Evolutionary conservation across 768 basidiomycete species (phyloP), one percentile per base, ranked within the genome.

Genomic region (Kockovaella imperatae): DNA sequence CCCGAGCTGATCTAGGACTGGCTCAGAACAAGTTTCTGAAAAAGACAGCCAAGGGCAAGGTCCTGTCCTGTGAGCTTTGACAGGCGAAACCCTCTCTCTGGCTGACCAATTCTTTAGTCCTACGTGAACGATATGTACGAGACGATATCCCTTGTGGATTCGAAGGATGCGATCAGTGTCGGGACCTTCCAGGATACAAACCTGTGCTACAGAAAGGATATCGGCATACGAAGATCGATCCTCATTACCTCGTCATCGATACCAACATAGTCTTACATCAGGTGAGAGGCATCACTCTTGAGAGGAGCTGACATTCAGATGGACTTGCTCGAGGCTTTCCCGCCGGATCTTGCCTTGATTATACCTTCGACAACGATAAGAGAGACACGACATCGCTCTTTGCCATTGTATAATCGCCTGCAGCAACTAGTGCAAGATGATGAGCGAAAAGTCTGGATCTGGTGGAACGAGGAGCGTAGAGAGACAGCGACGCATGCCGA

Each of bases 231-330:
- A 59, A 54, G 24, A 57, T 45, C 44, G 50, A 49, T 21, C 52
- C 47, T 18, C 87, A 93, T 62, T 90, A 82, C 63, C 69, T 96
- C 23, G 74, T 99, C 13, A 86, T 90, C 4, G 93, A 99, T 66
- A 97, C 93, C 15, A 99, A 99, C 71, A 80, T 95, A 14, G 87
- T 95, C 62, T 76, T 99, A 11, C 79, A 86, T 14, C 91, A 96
- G 77, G 88, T 83, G 39, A 21, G 47, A 17, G 7, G 4, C 2
- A 23, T 35, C 21, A n/a, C 26, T 41, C 21, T 40, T 31, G 42
- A 13, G 24, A 24, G 17, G 25, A 14, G 45, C 49, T 57, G 52
- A 50, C 38, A 35, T 46, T 18, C 59, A 95, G 87, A 96, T 97
- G 86, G 95, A 99, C 72, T 76, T 97, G 44, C 75, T 97, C 31